These are phyloP conservation scores for Mikania micrantha DNA, from an alignment of 129 eudicot species.

Conservation along the genomic window DNA sequence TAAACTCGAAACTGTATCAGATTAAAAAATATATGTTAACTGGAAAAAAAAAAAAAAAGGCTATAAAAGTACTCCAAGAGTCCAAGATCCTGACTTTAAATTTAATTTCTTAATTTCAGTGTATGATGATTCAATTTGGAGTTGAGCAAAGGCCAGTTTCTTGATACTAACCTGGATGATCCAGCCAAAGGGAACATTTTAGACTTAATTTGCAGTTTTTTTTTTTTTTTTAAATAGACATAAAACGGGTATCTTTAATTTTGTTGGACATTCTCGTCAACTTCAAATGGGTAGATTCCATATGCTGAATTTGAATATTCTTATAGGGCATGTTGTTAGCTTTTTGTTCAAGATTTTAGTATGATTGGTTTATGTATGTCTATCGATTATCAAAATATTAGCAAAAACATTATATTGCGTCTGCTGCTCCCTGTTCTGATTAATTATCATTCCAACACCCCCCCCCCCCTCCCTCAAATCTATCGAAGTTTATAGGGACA, in stretches of 20 bases:
- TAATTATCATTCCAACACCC: too few relatives aligned
- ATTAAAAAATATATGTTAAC: too few relatives aligned
- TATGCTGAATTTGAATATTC: slow-evolving; percentile 7
- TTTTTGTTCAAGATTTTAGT: neutral
- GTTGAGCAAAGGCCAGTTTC: slow-evolving; percentile 12
- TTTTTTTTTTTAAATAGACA: neutral
- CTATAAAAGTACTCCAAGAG: neutral
- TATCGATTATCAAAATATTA: neutral
- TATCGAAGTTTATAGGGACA: too few relatives aligned
- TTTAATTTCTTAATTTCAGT: slow-evolving; percentile 28
- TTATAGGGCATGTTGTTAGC: neutral
- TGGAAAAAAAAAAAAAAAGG: too few relatives aligned
- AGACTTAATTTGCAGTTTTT: slow-evolving; percentile 9
- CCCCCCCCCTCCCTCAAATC: too few relatives aligned
- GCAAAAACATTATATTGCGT: neutral
- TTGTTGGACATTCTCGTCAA: slow-evolving; percentile 7
- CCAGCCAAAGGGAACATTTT: slow-evolving; percentile 6
- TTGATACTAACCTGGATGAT: slow-evolving; percentile 7
- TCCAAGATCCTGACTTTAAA: slow-evolving; percentile 18
- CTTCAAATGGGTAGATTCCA: slow-evolving; percentile 6
- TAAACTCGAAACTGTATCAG: slow-evolving; percentile 6
- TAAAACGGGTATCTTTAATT: slow-evolving; percentile 3
- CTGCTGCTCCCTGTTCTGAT: too few relatives aligned
- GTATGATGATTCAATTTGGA: slow-evolving; percentile 27
- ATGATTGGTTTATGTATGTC: neutral